Conservation (phyloP, 768 basidiomycete species). For the Pholiota microspora region DNA sequence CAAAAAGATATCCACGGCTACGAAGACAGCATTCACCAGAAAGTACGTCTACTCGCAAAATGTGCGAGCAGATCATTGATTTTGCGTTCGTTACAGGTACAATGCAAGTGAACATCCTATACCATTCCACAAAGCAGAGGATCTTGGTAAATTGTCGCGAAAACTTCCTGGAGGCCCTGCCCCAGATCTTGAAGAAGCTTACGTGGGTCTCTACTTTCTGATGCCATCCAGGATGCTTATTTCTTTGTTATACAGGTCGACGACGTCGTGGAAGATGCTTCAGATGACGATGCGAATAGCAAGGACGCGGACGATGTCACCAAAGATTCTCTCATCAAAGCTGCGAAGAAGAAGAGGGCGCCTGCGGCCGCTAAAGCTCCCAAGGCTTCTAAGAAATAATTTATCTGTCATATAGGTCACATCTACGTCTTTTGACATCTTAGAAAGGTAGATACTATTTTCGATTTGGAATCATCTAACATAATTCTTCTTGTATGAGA, state of each 20-base stretch:
- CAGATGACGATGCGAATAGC: constrained; percentile 33
- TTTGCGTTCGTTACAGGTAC: constrained; percentile 52
- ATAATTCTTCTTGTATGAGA: no score
- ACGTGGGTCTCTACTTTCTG: constrained; percentile 34
- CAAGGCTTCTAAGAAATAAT: constrained; percentile 15
- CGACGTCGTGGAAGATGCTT: constrained; percentile 31
- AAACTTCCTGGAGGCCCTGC: constrained; percentile 72
- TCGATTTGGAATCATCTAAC: no score
- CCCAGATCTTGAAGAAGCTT: constrained; percentile 92
- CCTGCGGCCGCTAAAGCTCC: constrained; percentile 10
- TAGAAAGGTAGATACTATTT: no score
- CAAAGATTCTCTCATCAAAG: constrained; percentile 61
- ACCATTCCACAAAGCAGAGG: constrained; percentile 87
- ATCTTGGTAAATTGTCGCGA: constrained; percentile 77
- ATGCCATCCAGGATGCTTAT: constrained; percentile 2
- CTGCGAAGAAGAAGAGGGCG: constrained; percentile 44
- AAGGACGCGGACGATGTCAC: constrained; percentile 44
- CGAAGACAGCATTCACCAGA: constrained; percentile 83
- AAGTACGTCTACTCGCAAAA: constrained; percentile 49
- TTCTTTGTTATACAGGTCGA: constrained; percentile 23
- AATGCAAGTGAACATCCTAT: constrained; percentile 90
- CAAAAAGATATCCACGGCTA: constrained; percentile 80
- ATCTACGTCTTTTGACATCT: no score
- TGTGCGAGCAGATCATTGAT: neutral
- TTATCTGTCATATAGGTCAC: no score